Conservation (phyloP, 1,139 yeast species). For the Protomyces gravidus region DNA sequence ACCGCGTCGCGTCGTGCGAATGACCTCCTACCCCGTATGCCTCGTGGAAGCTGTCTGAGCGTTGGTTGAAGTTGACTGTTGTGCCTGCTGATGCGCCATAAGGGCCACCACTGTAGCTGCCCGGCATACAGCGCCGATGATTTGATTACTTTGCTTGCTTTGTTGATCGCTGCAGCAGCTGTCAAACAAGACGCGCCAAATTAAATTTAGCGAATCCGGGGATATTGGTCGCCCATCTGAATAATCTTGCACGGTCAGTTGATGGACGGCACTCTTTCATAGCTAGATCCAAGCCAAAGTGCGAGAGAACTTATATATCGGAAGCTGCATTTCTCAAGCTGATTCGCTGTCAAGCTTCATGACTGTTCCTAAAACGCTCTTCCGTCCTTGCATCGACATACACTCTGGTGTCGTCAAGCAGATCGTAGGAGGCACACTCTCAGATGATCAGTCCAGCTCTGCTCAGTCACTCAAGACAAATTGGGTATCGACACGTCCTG, state of each 20-base stretch:
- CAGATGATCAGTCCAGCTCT: constrained; percentile 34
- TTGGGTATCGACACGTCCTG: constrained; percentile 70
- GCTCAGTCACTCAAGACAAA: constrained; percentile 56
- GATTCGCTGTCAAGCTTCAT: too few species aligned
- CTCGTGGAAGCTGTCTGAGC: background rate
- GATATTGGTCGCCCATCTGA: too few species aligned
- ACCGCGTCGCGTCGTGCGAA: background rate
- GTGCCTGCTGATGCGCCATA: constrained; percentile 3
- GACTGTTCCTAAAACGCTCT: constrained; percentile 49
- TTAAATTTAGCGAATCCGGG: too few species aligned
- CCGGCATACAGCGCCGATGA: too few species aligned
- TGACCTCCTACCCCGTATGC: background rate
- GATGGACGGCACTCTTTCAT: too few species aligned
- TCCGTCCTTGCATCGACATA: constrained; percentile 91
- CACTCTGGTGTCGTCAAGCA: constrained; percentile 94
- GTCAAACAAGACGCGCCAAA: too few species aligned
- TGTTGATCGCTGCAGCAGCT: too few species aligned
- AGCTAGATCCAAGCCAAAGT: too few species aligned
- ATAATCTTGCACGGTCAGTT: too few species aligned
- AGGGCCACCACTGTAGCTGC: background rate
- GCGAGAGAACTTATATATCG: too few species aligned
- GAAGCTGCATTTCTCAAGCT: too few species aligned
- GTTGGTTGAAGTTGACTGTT: background rate
- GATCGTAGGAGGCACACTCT: constrained; percentile 88
- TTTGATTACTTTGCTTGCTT: too few species aligned